A percentile compares a stretch with the other conserved stretches of the same genome.
These are phyloP conservation scores for Acanthamoeba triangularis DNA, from an alignment of 208 protist species.

Conservation along the genomic window DNA sequence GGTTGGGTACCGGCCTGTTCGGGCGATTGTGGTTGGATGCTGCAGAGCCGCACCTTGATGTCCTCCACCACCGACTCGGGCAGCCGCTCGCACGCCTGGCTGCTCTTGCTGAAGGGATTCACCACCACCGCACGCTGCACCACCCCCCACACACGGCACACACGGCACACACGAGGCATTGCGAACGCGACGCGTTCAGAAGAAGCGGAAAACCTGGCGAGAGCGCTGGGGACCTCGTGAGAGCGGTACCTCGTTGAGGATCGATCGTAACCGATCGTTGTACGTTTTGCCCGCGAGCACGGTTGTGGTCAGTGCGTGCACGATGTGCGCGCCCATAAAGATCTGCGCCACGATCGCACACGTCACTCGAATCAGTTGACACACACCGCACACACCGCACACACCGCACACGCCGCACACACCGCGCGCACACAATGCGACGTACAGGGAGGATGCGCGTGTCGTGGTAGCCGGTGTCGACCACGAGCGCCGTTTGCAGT, in stretches of 20 bases:
- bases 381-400: too few species aligned
- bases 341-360: not conserved
- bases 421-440: not conserved
- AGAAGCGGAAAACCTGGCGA: not conserved
- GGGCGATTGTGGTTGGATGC: not conserved
- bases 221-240: not conserved
- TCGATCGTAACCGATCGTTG: not conserved
- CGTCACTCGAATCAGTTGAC: not conserved
- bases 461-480: slow-evolving; percentile 13
- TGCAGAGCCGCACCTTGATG: slow-evolving; percentile 36
- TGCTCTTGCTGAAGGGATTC: not conserved
- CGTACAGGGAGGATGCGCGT: slow-evolving; percentile 51
- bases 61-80: not conserved
- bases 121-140: not conserved
- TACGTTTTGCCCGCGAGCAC: slow-evolving; percentile 6
- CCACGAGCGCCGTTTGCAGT: slow-evolving; percentile 27
- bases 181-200: not conserved
- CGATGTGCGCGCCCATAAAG: slow-evolving; percentile 28
- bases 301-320: slow-evolving; percentile 10
- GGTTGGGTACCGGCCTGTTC: not conserved
- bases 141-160: not conserved
- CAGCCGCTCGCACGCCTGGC: not conserved
- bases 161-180: not conserved
- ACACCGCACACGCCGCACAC: not conserved
- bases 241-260: not conserved